Evolutionary conservation across 169 alveolate genomes (phyloP), one percentile per base, ranked within the genome.

Genomic region (Sarcocystis neurona): DNA sequence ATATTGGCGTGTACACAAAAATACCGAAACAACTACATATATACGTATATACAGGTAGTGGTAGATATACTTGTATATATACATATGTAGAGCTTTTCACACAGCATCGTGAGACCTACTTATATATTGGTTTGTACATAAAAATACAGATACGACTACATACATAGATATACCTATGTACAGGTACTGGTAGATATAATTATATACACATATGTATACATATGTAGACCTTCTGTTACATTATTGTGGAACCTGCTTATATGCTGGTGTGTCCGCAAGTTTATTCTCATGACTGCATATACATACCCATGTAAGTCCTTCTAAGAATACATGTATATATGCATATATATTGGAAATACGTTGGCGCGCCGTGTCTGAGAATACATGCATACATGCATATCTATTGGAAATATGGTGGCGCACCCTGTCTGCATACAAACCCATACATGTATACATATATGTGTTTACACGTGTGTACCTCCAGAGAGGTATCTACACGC

Each of bases 51-150:
- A 5, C 34, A 43, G 4, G 18, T 27, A 74, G 4, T 2, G 23
- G 30, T 2, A 74, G 63, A 74, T 27, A 74, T 70, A 70, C n/a
- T 10, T 70, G 18, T 70, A 70, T 8, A 70, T 70, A 70, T 70
- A 34, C 27, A 70, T 70, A 34, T 41, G 18, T 41, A 18, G 27
- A 10, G 60, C 18, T n/a, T n/a, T n/a, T n/a, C n/a, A n/a, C n/a
- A n/a, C n/a, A n/a, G n/a, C n/a, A 34, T 63, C 5, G 20, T 30
- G 8, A 32, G 6, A 18, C 34, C 43, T 75, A 27, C 56, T 39
- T 30, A 75, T 27, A 8, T 4, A 20, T n/a, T 23, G 58, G 15
- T 3, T 2, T 6, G 30, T 34, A 74, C 18, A 10, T 34, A 2
- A n/a, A 74, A 74, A 74, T 74, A 74, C 53, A 10, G 18, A 43